A percentile compares a stretch with the other conserved stretches of the same genome.
Evolutionary conservation across 2,329 filamentous ascomycete genomes (phyloP).

Genomic region (Colletotrichum paranaense): DNA sequence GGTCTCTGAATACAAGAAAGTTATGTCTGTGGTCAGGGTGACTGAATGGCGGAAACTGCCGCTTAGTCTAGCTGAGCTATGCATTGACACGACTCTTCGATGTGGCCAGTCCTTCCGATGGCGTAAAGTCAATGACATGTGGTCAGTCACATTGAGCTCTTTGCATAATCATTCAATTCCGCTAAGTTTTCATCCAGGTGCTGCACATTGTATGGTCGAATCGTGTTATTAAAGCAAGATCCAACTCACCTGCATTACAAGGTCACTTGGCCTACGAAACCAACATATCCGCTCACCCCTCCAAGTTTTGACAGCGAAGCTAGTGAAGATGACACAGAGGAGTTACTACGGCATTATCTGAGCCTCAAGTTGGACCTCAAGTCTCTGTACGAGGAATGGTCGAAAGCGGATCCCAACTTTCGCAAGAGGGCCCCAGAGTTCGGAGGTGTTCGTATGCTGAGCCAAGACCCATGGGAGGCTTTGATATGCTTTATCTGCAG

Average conservation of each 20-base stretch:
- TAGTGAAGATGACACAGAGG: conserved; percentile 74
- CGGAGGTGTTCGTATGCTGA: conserved; percentile 89
- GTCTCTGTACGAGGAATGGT: conserved; percentile 88
- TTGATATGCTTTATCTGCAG: conserved; percentile 96
- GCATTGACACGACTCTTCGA: conserved; percentile 91
- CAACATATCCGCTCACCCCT: conserved; percentile 31
- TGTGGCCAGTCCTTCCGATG: conserved; percentile 98
- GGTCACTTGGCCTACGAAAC: conserved; percentile 67
- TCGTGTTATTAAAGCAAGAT: conserved; percentile 89
- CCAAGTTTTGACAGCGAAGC: conserved; percentile 37
- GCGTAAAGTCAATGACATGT: conserved; percentile 87
- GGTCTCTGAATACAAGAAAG: background rate
- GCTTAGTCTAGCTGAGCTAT: conserved; percentile 84
- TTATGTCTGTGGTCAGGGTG: conserved; percentile 58
- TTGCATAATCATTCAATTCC: background rate
- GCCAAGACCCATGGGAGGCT: conserved; percentile 96
- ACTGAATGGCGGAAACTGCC: conserved; percentile 90
- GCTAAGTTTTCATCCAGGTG: conserved; percentile 60
- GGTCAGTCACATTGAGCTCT: conserved; percentile 61
- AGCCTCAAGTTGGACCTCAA: conserved; percentile 83
- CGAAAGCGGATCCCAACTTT: conserved; percentile 86
- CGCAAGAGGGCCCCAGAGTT: conserved; percentile 87
- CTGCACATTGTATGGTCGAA: conserved; percentile 85
- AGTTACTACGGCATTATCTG: conserved; percentile 85
- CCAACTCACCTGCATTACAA: conserved; percentile 82